Base-by-base conservation (phyloP, 164 flowering plant species). In the Dillenia suffruticosa region DNA sequence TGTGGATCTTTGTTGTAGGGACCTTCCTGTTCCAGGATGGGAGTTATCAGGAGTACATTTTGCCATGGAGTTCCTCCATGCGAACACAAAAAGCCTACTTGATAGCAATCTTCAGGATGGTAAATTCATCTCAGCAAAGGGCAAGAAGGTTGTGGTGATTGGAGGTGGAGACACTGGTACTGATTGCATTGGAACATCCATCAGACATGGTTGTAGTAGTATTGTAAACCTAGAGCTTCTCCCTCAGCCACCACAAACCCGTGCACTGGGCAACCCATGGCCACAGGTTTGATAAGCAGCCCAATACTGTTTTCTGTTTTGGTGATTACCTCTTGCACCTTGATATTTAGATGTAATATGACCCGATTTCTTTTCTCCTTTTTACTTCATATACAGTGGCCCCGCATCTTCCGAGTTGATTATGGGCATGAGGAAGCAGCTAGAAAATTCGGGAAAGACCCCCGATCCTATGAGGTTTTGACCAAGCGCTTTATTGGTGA, bases 161-260 rank as follows among this genome's bases (percentile, higher is more conserved):
- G 99, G 99, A 72, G 99, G 99, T 51, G 99, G 99, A 13, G 99
- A 95, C 73, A 95, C 99, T 9, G 99, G 99, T 32, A 95, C 99
- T 24, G 99, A 95, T 67, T 95, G 99, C 76, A 89, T 95, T 40
- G 99, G 94, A 16, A 95, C 99, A 26, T 89, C 99, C 9, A 82
- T 95, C 49, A 81, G 99, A 2, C 99, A 95, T 73, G 99, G 96
- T 32, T 95, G 99, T 72, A 76, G 68, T 13, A 77, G 70, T 65
- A 46, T 95, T n/a, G 70, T 86, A 9, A 95, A 95, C 75, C 74
- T 95, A 12, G 99, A 95, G 76, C 96, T 95, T 70, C 90, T 92
- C 16, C 94, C 99, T 12, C 63, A 78, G 76, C 97, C 97, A 49
- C 99, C 99, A 16, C 70, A 19, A 55, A 79, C 84, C 45, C 77